phyloP scores from a whole-genome alignment of 139 green algal genomes.

The Dunaliella sp. region DNA sequence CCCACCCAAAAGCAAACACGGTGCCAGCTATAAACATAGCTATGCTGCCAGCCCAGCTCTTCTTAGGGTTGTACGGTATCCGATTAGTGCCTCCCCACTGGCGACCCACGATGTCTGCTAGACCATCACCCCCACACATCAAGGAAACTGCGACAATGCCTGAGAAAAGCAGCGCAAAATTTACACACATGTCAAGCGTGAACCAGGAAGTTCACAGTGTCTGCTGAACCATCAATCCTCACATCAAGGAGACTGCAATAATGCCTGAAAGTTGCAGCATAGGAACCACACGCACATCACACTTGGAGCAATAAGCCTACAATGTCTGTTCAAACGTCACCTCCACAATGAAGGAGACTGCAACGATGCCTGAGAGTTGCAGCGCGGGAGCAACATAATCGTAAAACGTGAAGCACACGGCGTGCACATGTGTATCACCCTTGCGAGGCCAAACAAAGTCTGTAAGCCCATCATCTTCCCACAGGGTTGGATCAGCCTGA shows the following conservation, averaged over 20 bases:
- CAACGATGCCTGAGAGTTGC: slow-evolving; percentile 14
- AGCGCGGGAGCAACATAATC: too few species aligned
- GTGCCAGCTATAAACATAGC: slow-evolving; percentile 81
- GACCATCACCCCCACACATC: slow-evolving; percentile 90
- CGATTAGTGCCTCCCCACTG: slow-evolving; percentile 51
- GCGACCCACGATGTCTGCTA: slow-evolving; percentile 92
- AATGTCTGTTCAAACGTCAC: slow-evolving; percentile 92
- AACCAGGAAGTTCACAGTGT: too few species aligned
- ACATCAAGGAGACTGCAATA: slow-evolving; percentile 76
- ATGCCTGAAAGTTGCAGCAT: not conserved
- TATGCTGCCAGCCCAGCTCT: slow-evolving; percentile 82
- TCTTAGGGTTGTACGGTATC: slow-evolving; percentile 84
- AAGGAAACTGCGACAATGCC: slow-evolving; percentile 49
- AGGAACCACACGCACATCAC: too few species aligned
- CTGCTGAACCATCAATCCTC: slow-evolving; percentile 87
- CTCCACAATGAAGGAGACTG: slow-evolving; percentile 82
- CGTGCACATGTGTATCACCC: too few species aligned
- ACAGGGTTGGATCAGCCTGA: too few species aligned
- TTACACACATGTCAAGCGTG: too few species aligned
- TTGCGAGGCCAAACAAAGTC: too few species aligned
- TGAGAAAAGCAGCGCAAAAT: not conserved
- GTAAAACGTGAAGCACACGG: too few species aligned
- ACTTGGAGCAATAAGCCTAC: too few species aligned
- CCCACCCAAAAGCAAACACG: slow-evolving; percentile 49
- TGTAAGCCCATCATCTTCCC: too few species aligned